A percentile compares a stretch with the other conserved stretches of the same genome.
Conservation (phyloP, 2,329 filamentous ascomycete species). For the Phyllachora maydis region DNA sequence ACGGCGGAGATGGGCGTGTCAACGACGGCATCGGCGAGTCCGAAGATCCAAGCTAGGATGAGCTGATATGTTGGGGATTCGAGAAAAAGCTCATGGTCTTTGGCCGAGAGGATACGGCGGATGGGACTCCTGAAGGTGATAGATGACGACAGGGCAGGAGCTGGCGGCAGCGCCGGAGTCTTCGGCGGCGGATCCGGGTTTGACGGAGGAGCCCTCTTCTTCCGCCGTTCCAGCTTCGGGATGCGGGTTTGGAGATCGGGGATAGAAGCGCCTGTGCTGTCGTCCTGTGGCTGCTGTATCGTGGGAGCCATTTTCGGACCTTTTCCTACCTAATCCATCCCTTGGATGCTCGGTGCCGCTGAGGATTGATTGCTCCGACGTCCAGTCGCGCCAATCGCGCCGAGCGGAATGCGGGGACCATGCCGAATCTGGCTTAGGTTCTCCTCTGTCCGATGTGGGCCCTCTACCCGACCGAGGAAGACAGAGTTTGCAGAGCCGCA, state of each 20-base stretch:
- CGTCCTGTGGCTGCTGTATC: no score
- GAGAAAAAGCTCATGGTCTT: conserved; percentile 68
- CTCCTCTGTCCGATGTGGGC: no score
- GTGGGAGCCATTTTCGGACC: no score
- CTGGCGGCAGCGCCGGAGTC: conserved; percentile 53
- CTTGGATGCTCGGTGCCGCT: no score
- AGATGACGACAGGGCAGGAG: conserved; percentile 37
- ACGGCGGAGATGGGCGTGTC: conserved; percentile 46
- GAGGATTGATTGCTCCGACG: no score
- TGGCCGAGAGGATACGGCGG: conserved; percentile 60
- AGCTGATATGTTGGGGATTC: conserved; percentile 56
- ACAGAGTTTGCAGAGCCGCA: neutral
- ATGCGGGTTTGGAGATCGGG: conserved; percentile 34
- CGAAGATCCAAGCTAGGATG: conserved; percentile 69
- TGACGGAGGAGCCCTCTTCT: conserved; percentile 25
- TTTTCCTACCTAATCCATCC: no score
- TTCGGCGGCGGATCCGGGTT: conserved; percentile 46
- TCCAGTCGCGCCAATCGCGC: no score
- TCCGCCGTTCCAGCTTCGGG: conserved; percentile 47
- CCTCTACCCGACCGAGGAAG: no score
- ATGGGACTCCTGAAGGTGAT: conserved; percentile 46
- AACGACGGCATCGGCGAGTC: conserved; percentile 61
- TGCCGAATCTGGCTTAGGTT: no score
- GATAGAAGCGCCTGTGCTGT: conserved; percentile 9
- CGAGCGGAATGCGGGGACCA: no score